Evolutionary conservation across 768 basidiomycete genomes (phyloP), one percentile per base, ranked within the genome.

Genomic region (Agaricus subrufescens): DNA sequence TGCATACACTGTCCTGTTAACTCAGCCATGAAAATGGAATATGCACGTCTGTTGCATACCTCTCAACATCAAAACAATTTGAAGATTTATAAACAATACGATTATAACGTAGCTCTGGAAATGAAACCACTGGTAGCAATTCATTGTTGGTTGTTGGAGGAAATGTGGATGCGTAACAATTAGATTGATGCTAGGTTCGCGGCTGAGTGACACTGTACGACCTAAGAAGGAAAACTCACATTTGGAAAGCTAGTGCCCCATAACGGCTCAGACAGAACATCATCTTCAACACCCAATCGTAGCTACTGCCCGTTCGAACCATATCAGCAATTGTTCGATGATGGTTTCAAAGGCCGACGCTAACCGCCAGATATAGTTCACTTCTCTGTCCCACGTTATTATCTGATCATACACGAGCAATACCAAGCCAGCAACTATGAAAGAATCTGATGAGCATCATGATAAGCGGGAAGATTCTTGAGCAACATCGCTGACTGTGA

Each of bases 311-410:
- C 11, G 34, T 34, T 2, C 8, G 19, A 19, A 19, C 2, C 8
- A 34, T 34, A 34, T 34, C 11, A 34, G 3, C 7, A 3, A 34
- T 7, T 8, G 8, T 34, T 6, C 8, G 11, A 19, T 34, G 7
- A 6, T 34, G 1, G 2, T 42, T 19, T 19, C n/a, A 42, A 15
- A 4, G 7, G n/a, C 6, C 40, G 4, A 8, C 14, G 26, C 23
- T 25, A 23, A 53, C 52, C 6, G 4, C 52, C 52, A 53, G 52
- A 53, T 53, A 40, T 23, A 45, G n/a, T 46, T 39, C 44, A 46
- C 44, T 31, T 54, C 53, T 19, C 30, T 38, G 19, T 48, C 46
- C 53, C 53, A 54, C 9, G 53, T 54, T 14, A 54, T 30, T 29
- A 27, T 8, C 2, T 54, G 53, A 30, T 54, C 53, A 12, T 47